Conservation (phyloP, 2,329 filamentous ascomycete species). For the Penicillium sp. region DNA sequence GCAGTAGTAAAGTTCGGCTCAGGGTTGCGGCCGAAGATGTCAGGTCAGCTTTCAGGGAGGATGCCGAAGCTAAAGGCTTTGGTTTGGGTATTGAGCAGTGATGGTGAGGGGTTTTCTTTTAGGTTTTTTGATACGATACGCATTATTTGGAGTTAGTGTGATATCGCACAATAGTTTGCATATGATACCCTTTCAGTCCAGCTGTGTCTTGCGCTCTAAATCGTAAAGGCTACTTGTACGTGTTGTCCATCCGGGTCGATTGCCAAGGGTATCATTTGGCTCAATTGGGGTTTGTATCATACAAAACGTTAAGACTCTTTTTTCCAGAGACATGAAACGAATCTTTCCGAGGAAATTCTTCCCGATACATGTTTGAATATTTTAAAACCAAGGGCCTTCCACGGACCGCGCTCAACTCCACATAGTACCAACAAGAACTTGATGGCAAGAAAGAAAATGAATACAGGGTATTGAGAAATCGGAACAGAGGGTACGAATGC, state of each 20-base stretch:
- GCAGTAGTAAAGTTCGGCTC: constrained; percentile 82
- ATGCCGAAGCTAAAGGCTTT: constrained; percentile 79
- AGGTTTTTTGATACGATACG: neutral
- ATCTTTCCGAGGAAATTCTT: constrained; percentile 1
- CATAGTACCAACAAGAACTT: constrained; percentile 26
- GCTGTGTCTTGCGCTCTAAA: neutral
- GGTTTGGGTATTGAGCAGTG: constrained; percentile 56
- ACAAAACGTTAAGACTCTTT: constrained; percentile 12
- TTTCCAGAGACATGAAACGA: constrained; percentile 8
- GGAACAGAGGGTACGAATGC: constrained; percentile 14
- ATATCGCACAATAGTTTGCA: constrained; percentile 9
- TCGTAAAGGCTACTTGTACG: neutral
- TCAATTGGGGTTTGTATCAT: constrained; percentile 1
- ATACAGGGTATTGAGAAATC: constrained; percentile 25
- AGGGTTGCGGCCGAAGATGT: constrained; percentile 90
- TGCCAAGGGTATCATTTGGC: neutral
- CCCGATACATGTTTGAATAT: constrained; percentile 6
- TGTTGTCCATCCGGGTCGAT: neutral
- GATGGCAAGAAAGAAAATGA: constrained; percentile 17
- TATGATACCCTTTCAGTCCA: constrained; percentile 20
- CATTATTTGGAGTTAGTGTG: constrained; percentile 15
- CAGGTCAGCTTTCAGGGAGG: constrained; percentile 80
- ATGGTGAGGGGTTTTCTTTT: neutral
- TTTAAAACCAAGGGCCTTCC: constrained; percentile 8
- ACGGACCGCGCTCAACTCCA: constrained; percentile 35